These are phyloP conservation scores for Fagopyrum tataricum DNA, from an alignment of 148 eudicot species.

Conservation along the genomic window DNA sequence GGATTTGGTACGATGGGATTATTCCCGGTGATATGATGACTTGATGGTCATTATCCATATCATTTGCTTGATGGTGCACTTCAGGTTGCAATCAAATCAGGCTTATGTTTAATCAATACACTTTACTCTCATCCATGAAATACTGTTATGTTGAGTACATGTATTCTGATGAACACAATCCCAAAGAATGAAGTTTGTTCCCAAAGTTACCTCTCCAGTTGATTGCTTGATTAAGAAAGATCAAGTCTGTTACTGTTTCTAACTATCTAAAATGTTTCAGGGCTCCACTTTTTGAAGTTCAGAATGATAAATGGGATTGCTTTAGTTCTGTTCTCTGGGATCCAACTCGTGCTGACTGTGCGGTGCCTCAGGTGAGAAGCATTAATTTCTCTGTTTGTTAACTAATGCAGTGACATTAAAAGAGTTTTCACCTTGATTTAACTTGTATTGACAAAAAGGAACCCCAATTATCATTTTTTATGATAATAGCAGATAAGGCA, in stretches of 20 bases:
- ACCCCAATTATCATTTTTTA: not conserved
- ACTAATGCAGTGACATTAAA: not conserved
- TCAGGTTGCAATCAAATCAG: not conserved
- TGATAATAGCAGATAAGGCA: too few species aligned
- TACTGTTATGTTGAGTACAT: not conserved
- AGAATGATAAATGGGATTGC: conserved; percentile 90
- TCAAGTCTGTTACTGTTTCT: not conserved
- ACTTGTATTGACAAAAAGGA: not conserved
- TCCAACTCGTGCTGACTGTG: conserved; percentile 88
- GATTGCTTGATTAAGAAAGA: not conserved
- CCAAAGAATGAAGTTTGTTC: not conserved
- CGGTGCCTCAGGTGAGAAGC: conserved; percentile 73
- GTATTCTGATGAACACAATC: not conserved
- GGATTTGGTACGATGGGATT: not conserved
- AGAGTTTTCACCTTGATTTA: not conserved
- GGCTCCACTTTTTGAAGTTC: conserved; percentile 98
- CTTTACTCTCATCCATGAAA: not conserved
- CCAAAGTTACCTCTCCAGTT: not conserved
- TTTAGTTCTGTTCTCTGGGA: conserved; percentile 78
- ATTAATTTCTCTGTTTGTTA: not conserved
- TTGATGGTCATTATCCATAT: not conserved
- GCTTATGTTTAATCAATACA: not conserved
- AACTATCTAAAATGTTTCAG: conserved; percentile 26
- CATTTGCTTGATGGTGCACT: not conserved
- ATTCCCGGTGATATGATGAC: not conserved